phyloP scores from a whole-genome alignment of 2,329 filamentous ascomycete species.

The Xylariaceae sp. region DNA sequence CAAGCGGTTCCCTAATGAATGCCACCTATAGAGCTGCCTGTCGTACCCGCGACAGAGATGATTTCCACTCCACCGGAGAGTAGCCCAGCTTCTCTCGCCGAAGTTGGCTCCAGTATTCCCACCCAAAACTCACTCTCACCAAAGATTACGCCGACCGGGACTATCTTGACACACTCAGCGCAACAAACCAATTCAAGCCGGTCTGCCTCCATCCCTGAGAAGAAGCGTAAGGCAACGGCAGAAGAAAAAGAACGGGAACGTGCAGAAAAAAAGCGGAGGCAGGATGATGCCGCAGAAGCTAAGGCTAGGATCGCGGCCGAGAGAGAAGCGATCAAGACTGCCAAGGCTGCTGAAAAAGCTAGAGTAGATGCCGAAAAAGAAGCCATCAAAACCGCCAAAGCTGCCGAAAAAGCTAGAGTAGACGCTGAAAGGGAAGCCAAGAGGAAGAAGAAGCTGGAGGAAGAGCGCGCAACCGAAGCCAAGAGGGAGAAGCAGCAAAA shows the following conservation, averaged over 20 bases:
- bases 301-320: slow-evolving; percentile 23
- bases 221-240: slow-evolving; percentile 37
- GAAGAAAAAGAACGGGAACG: slow-evolving; percentile 40
- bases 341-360: not conserved
- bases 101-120: slow-evolving; percentile 41
- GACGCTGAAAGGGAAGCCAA: slow-evolving; percentile 40
- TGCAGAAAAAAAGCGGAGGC: slow-evolving; percentile 46
- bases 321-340: slow-evolving; percentile 13
- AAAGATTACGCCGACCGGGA: slow-evolving; percentile 29
- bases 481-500: slow-evolving; percentile 41
- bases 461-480: slow-evolving; percentile 38
- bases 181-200: not conserved
- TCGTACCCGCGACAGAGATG: slow-evolving; percentile 25
- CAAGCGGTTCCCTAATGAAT: slow-evolving; percentile 9
- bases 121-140: slow-evolving; percentile 37
- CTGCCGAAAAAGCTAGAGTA: too few species aligned
- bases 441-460: slow-evolving; percentile 40
- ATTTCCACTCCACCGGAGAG: slow-evolving; percentile 25
- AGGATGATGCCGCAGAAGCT: slow-evolving; percentile 43
- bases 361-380: slow-evolving; percentile 35
- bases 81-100: slow-evolving; percentile 39
- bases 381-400: slow-evolving; percentile 33
- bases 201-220: slow-evolving; percentile 29
- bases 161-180: slow-evolving; percentile 21
- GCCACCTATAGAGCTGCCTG: slow-evolving; percentile 16